Evolutionary conservation across 2,329 filamentous ascomycete genomes (phyloP).

Genomic region (Penicillium sp.): DNA sequence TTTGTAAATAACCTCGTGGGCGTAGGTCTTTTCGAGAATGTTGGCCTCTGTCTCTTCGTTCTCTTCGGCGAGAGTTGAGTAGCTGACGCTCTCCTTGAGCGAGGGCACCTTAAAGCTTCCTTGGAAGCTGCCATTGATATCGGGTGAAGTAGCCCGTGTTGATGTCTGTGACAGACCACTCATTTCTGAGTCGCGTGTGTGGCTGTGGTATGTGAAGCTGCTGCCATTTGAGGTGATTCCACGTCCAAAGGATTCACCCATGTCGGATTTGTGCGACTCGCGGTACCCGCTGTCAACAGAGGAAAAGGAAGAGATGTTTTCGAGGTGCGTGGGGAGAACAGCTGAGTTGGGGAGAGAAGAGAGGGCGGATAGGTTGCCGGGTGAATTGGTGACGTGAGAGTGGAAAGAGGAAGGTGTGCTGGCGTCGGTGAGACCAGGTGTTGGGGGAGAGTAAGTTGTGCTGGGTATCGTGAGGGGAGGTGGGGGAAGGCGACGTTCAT

Average conservation of each 20-base stretch:
- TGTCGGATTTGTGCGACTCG: conserved; percentile 36
- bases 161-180: conserved; percentile 80
- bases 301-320: conserved; percentile 30
- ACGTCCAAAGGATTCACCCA: conserved; percentile 55
- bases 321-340: conserved; percentile 29
- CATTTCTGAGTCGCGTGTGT: conserved; percentile 72
- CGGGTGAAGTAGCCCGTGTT: conserved; percentile 85
- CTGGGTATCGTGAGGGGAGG: conserved; percentile 50
- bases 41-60: conserved; percentile 77
- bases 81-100: conserved; percentile 68
- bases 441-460: conserved; percentile 33
- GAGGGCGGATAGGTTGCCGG: conserved; percentile 30
- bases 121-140: conserved; percentile 59
- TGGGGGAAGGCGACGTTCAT: conserved; percentile 43
- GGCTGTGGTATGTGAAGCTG: conserved; percentile 74
- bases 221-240: conserved; percentile 76
- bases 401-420: conserved; percentile 43
- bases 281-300: conserved; percentile 38
- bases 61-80: conserved; percentile 69
- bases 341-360: conserved; percentile 31
- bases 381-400: conserved; percentile 44
- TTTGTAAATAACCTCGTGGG: conserved; percentile 91
- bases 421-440: conserved; percentile 39
- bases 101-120: conserved; percentile 61
- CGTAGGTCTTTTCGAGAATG: conserved; percentile 87